Percentiles rank a stretch among this genome's conserved stretches.
Conservation (phyloP, 78 protist genomes). For the Tieghemostelium lacteum region DNA sequence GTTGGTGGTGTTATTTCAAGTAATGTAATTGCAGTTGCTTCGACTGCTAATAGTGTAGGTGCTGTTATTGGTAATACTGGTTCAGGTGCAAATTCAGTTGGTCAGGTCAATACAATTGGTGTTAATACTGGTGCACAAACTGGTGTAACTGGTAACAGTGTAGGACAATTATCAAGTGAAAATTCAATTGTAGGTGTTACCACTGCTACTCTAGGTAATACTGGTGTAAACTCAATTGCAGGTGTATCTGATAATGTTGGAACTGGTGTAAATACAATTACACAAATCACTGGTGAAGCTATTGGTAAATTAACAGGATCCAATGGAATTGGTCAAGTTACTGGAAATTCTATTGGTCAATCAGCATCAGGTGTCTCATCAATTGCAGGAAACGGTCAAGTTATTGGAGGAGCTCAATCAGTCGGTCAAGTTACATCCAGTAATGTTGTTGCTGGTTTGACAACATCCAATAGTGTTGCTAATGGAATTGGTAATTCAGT, state of each 20-base stretch:
- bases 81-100: neutral
- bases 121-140: neutral
- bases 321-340: neutral
- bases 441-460: conserved; percentile 11
- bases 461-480: neutral
- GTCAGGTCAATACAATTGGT: neutral
- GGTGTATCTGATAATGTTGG: neutral
- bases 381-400: neutral
- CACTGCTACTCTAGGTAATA: neutral
- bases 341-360: neutral
- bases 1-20: neutral
- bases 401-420: conserved; percentile 6
- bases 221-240: neutral
- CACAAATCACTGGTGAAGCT: neutral
- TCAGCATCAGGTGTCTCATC: neutral
- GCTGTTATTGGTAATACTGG: neutral
- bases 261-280: neutral
- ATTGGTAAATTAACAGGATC: neutral
- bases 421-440: neutral
- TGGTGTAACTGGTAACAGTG: neutral
- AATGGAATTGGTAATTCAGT: neutral
- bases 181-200: conserved; percentile 13
- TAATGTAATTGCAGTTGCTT: neutral
- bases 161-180: neutral
- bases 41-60: neutral